Conservation (phyloP, 768 basidiomycete species). For the Hygrophorus pudorinus region DNA sequence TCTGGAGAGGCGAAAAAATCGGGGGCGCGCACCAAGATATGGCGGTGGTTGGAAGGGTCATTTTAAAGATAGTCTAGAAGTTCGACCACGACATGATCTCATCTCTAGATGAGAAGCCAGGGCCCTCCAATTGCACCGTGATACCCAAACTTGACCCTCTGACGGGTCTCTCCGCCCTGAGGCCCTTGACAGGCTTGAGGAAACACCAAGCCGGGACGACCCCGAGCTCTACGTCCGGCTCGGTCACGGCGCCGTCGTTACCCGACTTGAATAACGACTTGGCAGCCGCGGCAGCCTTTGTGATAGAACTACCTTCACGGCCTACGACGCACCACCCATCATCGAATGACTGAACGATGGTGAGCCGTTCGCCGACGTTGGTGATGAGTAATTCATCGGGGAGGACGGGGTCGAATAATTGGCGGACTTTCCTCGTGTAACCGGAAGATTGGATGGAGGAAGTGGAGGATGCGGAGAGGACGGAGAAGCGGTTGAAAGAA, state of each 20-base stretch:
- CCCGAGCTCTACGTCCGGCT: slow-evolving; percentile 50
- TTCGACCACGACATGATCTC: slow-evolving; percentile 66
- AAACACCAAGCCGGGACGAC: slow-evolving; percentile 75
- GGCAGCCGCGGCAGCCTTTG: slow-evolving; percentile 14
- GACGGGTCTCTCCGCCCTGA: slow-evolving; percentile 52
- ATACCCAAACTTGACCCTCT: slow-evolving; percentile 56
- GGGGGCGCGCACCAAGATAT: too few relatives aligned
- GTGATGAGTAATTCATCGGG: slow-evolving; percentile 61
- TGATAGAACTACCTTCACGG: slow-evolving; percentile 28
- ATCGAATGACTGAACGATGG: slow-evolving; percentile 57
- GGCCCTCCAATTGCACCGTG: slow-evolving; percentile 41
- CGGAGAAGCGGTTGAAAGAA: slow-evolving; percentile 28
- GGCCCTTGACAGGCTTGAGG: slow-evolving; percentile 48
- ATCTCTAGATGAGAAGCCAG: slow-evolving; percentile 30
- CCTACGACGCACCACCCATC: slow-evolving; percentile 77
- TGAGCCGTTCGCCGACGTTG: slow-evolving; percentile 46
- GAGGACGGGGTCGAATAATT: slow-evolving; percentile 57
- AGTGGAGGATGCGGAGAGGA: slow-evolving; percentile 28
- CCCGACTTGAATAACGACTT: slow-evolving; percentile 33
- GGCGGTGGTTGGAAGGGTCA: not conserved
- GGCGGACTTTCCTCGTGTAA: slow-evolving; percentile 45
- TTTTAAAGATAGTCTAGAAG: slow-evolving; percentile 36
- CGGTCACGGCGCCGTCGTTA: slow-evolving; percentile 6
- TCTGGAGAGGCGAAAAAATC: too few relatives aligned
- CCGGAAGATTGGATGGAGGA: slow-evolving; percentile 15